Evolutionary conservation across 2,329 filamentous ascomycete genomes (phyloP).

Genomic region (Myriosclerotinia duriaeana): DNA sequence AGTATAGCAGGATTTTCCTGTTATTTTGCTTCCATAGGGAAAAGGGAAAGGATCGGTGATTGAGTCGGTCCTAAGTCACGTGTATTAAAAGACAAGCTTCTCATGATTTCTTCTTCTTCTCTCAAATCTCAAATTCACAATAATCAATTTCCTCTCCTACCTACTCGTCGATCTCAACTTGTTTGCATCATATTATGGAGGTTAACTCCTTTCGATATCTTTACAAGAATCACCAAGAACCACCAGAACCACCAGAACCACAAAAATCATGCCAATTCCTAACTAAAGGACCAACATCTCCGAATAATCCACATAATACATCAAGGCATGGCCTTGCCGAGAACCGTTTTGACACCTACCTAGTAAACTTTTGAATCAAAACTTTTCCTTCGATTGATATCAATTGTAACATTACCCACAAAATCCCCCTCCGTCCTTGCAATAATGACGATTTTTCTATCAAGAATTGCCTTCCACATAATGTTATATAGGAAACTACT

Average conservation of each 20-base stretch:
- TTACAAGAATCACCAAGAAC: neutral
- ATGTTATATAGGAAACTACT: neutral
- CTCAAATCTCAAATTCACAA: too few species aligned
- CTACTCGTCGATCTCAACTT: neutral
- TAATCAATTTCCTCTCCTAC: neutral
- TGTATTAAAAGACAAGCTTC: conserved; percentile 1
- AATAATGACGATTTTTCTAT: conserved; percentile 2
- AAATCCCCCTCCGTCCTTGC: neutral
- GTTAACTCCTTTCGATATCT: neutral
- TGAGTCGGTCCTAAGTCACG: too few species aligned
- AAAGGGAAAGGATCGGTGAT: too few species aligned
- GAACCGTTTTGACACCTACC: neutral
- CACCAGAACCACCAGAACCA: neutral
- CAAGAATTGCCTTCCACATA: neutral
- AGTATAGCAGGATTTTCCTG: too few species aligned
- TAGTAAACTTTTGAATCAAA: neutral
- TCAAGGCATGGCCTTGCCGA: neutral
- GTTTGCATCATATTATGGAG: neutral
- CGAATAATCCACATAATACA: conserved; percentile 1
- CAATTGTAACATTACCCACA: conserved; percentile 4
- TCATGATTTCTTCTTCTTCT: neutral
- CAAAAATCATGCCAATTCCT: neutral
- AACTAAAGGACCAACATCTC: conserved; percentile 16
- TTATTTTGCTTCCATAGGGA: too few species aligned
- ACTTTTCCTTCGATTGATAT: neutral